Evolutionary conservation across 495 filamentous ascomycete genomes (phyloP).

Genomic region (Xylaria flabelliformis): DNA sequence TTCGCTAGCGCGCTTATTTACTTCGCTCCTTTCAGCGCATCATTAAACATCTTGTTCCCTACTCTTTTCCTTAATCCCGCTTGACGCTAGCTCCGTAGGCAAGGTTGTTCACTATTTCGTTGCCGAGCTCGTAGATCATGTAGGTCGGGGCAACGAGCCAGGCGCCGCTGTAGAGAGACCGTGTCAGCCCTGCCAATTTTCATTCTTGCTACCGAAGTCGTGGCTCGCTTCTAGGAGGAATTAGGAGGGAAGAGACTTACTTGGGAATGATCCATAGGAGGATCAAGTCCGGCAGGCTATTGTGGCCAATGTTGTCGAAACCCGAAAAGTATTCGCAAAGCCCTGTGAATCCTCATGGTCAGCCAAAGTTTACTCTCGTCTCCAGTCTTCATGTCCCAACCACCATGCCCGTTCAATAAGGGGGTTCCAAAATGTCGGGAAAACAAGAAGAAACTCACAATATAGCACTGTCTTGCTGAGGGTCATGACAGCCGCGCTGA

Average conservation of each 20-base stretch:
- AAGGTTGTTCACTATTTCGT: slow-evolving; percentile 73
- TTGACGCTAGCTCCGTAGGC: slow-evolving; percentile 35
- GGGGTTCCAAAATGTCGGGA: not conserved
- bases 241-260: slow-evolving; percentile 55
- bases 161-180: slow-evolving; percentile 60
- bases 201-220: not conserved
- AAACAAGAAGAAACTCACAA: slow-evolving; percentile 60
- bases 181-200: slow-evolving; percentile 15
- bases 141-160: slow-evolving; percentile 80
- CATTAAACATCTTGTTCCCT: not conserved
- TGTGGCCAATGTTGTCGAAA: slow-evolving; percentile 83
- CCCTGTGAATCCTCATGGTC: slow-evolving; percentile 53
- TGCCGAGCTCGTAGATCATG: slow-evolving; percentile 71
- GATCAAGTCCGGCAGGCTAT: slow-evolving; percentile 61
- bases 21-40: slow-evolving; percentile 9
- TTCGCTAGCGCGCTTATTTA: not conserved
- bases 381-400: not conserved
- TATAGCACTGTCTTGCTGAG: slow-evolving; percentile 88
- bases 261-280: slow-evolving; percentile 81
- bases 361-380: slow-evolving; percentile 19
- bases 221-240: not conserved
- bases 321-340: slow-evolving; percentile 78
- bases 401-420: not conserved
- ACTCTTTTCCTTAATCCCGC: slow-evolving; percentile 34
- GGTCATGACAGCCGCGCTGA: slow-evolving; percentile 77